Base-by-base conservation (phyloP, 1,139 yeast species). In the Sugiyamaella grinbergsii region DNA sequence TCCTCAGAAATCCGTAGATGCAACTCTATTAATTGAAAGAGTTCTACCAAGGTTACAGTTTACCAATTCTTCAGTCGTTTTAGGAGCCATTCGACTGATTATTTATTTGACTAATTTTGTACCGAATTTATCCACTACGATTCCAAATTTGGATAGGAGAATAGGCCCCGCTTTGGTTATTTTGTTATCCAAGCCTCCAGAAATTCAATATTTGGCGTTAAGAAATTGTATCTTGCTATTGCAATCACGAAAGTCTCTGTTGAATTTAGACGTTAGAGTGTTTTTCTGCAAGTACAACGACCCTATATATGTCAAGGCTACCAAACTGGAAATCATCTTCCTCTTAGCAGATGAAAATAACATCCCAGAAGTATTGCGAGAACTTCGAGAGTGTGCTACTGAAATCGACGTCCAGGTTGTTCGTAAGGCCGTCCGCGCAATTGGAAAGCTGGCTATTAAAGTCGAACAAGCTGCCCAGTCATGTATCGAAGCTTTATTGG, bases 351-450 rank as follows among this genome's bases (percentile, higher is more conserved):
- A 80, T 58, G 83, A 81, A 51, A 58, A 66, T 2, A 89, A 86
- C 57, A 76, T 85, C 42, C 73, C 71, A 10, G 71, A 76, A 22
- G 93, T 91, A 0, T 70, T 90, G 42, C 72, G 81, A 22, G 98
- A 91, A 63, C 70, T 91, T 41, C 86, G 83, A 58, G 95, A 87
- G 61, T 89, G 90, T 65, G 94, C 95, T 3, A 80, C 91, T 0
- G 95, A 88, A 59, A 84, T 88, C 28, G 96, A 89, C 65, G 80
- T 84, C 7, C 85, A 87, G 51, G 86, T 88, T 82, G 88, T 94
- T 1, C 73, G 95, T 50, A 88, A 89, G 61, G 89, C 97, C 0
- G 83, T 91, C 2, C 72, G 96, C 52, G 96, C 96, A 0, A 83
- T 93, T 58, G 97, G 97, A 1, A 87, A 89, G 61, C 72, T 93